Evolutionary conservation across 2,329 filamentous ascomycete genomes (phyloP).

Genomic region (Beauveria australis): DNA sequence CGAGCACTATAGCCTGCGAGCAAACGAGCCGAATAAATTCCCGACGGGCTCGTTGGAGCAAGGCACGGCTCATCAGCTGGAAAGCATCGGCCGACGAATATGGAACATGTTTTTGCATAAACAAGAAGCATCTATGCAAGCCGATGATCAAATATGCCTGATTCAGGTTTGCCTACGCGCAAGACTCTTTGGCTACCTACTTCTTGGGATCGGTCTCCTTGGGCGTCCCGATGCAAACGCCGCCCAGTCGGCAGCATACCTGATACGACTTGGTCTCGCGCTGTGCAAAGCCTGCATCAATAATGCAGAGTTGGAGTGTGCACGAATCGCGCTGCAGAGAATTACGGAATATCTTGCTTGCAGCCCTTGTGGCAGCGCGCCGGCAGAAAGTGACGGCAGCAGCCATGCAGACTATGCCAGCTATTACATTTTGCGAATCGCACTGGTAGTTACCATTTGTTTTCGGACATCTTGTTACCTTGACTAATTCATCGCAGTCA

Average conservation of each 20-base stretch:
- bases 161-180: not conserved
- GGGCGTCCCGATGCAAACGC: not conserved
- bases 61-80: not conserved
- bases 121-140: not conserved
- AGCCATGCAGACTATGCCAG: not conserved
- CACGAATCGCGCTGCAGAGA: slow-evolving; percentile 53
- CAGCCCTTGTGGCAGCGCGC: too few relatives aligned
- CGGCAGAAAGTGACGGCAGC: not conserved
- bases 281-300: slow-evolving; percentile 46
- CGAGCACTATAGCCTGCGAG: not conserved
- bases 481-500: slow-evolving; percentile 37
- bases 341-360: slow-evolving; percentile 45
- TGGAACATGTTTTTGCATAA: not conserved
- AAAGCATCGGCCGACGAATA: not conserved
- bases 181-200: slow-evolving; percentile 1
- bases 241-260: slow-evolving; percentile 29
- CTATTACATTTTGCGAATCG: slow-evolving; percentile 41
- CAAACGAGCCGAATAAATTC: not conserved
- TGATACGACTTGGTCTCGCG: slow-evolving; percentile 61
- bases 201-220: not conserved
- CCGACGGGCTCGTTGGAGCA: not conserved
- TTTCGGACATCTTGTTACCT: too few relatives aligned
- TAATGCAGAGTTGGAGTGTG: slow-evolving; percentile 47
- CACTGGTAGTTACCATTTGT: slow-evolving; percentile 45
- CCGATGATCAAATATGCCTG: not conserved